These are phyloP conservation scores for Suhomyces ambrosiae DNA, from an alignment of 1,139 yeast species.

Conservation along the genomic window DNA sequence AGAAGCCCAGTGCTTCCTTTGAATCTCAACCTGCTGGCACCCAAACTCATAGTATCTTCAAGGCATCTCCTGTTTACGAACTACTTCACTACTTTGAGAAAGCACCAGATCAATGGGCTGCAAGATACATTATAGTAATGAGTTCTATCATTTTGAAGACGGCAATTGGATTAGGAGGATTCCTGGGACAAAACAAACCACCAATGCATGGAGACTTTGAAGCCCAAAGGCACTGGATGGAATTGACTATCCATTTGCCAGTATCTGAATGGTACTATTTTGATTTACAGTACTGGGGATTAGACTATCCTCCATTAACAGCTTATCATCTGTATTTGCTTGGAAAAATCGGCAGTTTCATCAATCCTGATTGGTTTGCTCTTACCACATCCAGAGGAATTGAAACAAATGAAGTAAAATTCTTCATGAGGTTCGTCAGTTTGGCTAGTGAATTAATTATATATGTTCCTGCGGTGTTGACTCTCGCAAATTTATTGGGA, in stretches of 20 bases:
- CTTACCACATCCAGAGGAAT: slow-evolving; percentile 72
- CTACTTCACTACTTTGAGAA: slow-evolving; percentile 43
- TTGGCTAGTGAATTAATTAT: slow-evolving; percentile 71
- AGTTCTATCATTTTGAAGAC: slow-evolving; percentile 76
- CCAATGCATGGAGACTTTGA: slow-evolving; percentile 96
- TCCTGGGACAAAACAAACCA: slow-evolving; percentile 66
- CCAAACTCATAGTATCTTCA: slow-evolving; percentile 16
- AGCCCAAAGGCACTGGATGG: slow-evolving; percentile 98
- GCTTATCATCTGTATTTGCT: slow-evolving; percentile 87
- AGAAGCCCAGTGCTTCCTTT: neutral
- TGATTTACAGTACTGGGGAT: slow-evolving; percentile 92
- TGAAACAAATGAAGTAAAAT: slow-evolving; percentile 67
- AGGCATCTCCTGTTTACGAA: slow-evolving; percentile 41
- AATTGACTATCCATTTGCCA: slow-evolving; percentile 78
- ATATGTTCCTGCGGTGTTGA: slow-evolving; percentile 79
- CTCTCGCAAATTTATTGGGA: slow-evolving; percentile 69
- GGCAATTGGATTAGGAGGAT: slow-evolving; percentile 88
- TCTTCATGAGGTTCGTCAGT: slow-evolving; percentile 82
- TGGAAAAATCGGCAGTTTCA: slow-evolving; percentile 69
- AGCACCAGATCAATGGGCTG: slow-evolving; percentile 90
- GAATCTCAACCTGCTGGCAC: neutral
- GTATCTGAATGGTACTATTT: slow-evolving; percentile 81
- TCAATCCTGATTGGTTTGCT: slow-evolving; percentile 75
- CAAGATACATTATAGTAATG: slow-evolving; percentile 73
- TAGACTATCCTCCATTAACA: slow-evolving; percentile 96